Evolutionary conservation across 2,329 filamentous ascomycete species (phyloP).

Genomic region (Monilinia laxa): DNA sequence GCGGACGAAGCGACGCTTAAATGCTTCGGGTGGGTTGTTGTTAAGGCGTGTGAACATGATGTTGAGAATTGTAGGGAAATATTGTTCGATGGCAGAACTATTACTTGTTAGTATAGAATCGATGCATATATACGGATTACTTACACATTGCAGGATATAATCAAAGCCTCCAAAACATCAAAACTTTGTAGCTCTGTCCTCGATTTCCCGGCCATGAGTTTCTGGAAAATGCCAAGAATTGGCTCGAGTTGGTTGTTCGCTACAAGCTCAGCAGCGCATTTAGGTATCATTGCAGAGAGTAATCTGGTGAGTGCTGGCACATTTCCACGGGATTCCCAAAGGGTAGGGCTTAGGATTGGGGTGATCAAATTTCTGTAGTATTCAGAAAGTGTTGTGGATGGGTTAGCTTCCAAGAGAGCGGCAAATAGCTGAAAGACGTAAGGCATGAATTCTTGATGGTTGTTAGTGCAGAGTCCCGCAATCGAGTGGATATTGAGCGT

Average conservation of each 20-base stretch:
- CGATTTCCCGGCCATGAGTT: constrained; percentile 63
- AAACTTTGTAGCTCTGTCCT: constrained; percentile 79
- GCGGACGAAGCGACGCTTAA: constrained; percentile 83
- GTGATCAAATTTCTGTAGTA: constrained; percentile 78
- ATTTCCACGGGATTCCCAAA: constrained; percentile 93
- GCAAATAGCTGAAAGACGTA: constrained; percentile 97
- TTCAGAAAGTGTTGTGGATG: constrained; percentile 71
- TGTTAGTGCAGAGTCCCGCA: constrained; percentile 38
- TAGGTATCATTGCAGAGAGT: constrained; percentile 78
- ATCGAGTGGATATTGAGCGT: constrained; percentile 35
- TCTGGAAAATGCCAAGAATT: constrained; percentile 94
- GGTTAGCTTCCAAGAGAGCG: constrained; percentile 83
- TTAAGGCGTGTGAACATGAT: constrained; percentile 71
- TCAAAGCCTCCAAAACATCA: constrained; percentile 81
- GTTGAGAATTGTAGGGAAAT: constrained; percentile 63
- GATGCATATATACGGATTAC: constrained; percentile 41
- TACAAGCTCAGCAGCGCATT: constrained; percentile 70
- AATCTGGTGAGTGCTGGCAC: constrained; percentile 87
- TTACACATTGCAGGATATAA: constrained; percentile 69
- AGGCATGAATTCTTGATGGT: constrained; percentile 75
- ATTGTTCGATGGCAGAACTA: constrained; percentile 60
- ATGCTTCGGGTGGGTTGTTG: constrained; percentile 69
- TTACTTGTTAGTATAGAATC: constrained; percentile 33
- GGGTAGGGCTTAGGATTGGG: constrained; percentile 73
- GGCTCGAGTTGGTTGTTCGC: constrained; percentile 80